Evolutionary conservation across 1,284 basidiomycete genomes (phyloP), one percentile per base, ranked within the genome.

Genomic region (Puccinia polysora): DNA sequence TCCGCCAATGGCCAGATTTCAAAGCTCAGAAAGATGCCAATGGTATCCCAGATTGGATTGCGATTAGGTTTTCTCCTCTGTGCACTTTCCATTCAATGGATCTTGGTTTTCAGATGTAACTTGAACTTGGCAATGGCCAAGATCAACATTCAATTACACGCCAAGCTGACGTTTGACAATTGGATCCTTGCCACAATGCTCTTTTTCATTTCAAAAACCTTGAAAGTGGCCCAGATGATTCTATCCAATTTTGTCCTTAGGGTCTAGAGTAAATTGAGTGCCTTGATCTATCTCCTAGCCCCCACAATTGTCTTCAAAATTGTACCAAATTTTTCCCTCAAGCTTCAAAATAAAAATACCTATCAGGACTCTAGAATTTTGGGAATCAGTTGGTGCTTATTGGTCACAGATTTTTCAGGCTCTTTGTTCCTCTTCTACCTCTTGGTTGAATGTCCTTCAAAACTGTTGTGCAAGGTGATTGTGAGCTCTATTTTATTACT

Each of bases 1-100:
- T 77, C 77, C 49, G 78, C 76, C 6, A 78, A 79, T 73, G 78
- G 78, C 12, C 78, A 79, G 56, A 77, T 77, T 40, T 75, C 76
- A 50, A 64, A 73, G 28, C 75, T 79, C 45, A 76, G 78, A 59
- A 76, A 76, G 67, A 77, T 77, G 77, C 75, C 77, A 36, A 60
- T 74, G 12, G 73, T 70, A 52, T 69, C 73, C 53, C 75, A 76
- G 18, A 59, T 78, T 30, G 40, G 74, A 6, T 74, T 79, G 43
- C 78, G 78, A 64, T 71, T 69, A 18, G 72, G 75, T 59, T 72
- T 79, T 20, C 73, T 79, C 52, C 76, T 59, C 45, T 67, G 78
- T 56, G 78, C 76, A 1, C 60, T 75, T 62, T 75, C 75, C 6
- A 74, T 75, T 59, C 77, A 79, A 72, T 78, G 75, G 69, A 76